Evolutionary conservation across 352 stramenopile species (phyloP).

Genomic region (Pythium chondricola): DNA sequence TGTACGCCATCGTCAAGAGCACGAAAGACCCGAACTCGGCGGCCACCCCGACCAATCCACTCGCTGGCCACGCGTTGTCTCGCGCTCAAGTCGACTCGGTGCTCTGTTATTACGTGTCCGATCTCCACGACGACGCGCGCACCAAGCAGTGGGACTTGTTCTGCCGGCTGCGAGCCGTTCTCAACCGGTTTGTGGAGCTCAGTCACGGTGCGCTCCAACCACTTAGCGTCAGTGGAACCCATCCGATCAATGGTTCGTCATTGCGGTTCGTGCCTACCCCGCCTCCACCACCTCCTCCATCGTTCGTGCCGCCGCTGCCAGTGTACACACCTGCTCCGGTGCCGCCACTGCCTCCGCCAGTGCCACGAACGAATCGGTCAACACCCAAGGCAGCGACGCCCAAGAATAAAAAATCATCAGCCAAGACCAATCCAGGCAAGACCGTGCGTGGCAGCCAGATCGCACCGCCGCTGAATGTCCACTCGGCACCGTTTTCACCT

Average conservation of each 20-base stretch:
- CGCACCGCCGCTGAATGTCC: too few species aligned
- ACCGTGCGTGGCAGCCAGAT: too few species aligned
- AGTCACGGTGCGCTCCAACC: too few species aligned
- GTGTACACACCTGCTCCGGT: background rate
- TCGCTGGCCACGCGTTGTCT: background rate
- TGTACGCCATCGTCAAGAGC: conserved; percentile 31
- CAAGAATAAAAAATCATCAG: too few species aligned
- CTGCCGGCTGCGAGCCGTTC: conserved; percentile 12
- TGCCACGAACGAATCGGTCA: conserved; percentile 6
- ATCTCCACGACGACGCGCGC: conserved; percentile 13
- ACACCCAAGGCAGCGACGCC: background rate
- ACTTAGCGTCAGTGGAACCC: too few species aligned
- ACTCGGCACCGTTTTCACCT: too few species aligned
- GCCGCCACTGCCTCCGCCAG: conserved; percentile 6
- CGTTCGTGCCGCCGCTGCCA: too few species aligned
- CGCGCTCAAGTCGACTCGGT: conserved; percentile 18
- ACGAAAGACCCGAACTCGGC: background rate
- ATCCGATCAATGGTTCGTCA: conserved; percentile 1
- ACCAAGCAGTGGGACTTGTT: conserved; percentile 17
- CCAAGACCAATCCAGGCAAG: too few species aligned
- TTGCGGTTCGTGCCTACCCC: background rate
- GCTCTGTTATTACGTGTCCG: conserved; percentile 15
- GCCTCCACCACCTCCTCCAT: background rate
- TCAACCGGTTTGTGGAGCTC: conserved; percentile 14
- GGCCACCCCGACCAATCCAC: background rate